A percentile compares a stretch with the other conserved stretches of the same genome.
Evolutionary conservation across 305 asterid species (phyloP).

Genomic region (Solanum hybrid): DNA sequence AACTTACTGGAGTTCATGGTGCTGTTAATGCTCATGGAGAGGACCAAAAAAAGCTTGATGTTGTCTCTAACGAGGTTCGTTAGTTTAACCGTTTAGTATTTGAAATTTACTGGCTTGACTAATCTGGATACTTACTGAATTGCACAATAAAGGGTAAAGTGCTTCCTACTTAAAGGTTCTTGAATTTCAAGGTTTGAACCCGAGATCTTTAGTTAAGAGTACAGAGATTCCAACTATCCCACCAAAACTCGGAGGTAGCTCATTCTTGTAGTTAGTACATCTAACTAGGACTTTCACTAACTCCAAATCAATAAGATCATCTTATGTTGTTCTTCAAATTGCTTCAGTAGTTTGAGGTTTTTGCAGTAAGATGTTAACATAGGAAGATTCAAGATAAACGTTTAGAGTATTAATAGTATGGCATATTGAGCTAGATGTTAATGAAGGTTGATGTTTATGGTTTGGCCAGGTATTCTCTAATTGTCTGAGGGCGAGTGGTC

Average conservation of each 20-base stretch:
- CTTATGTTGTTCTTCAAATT: not conserved
- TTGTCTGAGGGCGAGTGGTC: slow-evolving; percentile 80
- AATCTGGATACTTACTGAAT: not conserved
- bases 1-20: slow-evolving; percentile 77
- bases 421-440: not conserved
- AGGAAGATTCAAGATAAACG: not conserved
- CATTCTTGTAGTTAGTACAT: not conserved
- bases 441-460: not conserved
- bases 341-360: not conserved
- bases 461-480: slow-evolving; percentile 64
- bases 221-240: not conserved
- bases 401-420: not conserved
- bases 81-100: not conserved
- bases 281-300: not conserved
- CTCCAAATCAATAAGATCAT: not conserved
- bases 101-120: not conserved
- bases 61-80: slow-evolving; percentile 76
- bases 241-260: not conserved
- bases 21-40: slow-evolving; percentile 82
- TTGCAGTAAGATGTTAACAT: not conserved
- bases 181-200: not conserved
- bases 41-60: slow-evolving; percentile 94
- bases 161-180: not conserved
- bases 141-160: not conserved
- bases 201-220: not conserved